A percentile compares a stretch with the other conserved stretches of the same genome.
Conservation (phyloP, 192 early-diverging fungal species). For the Coemansia sp. region DNA sequence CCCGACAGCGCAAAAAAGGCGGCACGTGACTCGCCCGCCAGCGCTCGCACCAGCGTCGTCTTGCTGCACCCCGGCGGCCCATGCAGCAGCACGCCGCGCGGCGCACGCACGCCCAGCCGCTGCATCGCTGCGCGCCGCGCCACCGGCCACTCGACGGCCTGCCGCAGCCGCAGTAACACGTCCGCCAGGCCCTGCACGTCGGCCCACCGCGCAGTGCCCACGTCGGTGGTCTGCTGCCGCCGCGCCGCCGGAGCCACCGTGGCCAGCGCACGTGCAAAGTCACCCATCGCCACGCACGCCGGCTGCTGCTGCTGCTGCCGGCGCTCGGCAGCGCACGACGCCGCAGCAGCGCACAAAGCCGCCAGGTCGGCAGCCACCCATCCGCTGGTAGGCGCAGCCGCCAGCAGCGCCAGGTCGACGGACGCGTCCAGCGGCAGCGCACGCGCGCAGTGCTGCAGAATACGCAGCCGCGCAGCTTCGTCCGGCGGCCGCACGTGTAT, state of each 20-base stretch:
- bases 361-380: constrained; percentile 71
- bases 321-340: constrained; percentile 67
- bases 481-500: constrained; percentile 81
- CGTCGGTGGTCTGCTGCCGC: constrained; percentile 63
- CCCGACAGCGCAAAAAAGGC: constrained; percentile 64
- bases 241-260: constrained; percentile 68
- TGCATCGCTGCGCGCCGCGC: constrained; percentile 63
- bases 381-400: constrained; percentile 59
- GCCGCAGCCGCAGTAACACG: constrained; percentile 75
- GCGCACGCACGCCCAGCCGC: constrained; percentile 75
- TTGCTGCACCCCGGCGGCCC: constrained; percentile 99
- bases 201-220: constrained; percentile 66
- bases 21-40: constrained; percentile 75
- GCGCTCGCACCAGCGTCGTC: constrained; percentile 86
- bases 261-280: constrained; percentile 66
- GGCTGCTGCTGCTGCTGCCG: constrained; percentile 49
- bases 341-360: constrained; percentile 71
- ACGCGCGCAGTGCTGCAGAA: constrained; percentile 60
- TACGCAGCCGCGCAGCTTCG: constrained; percentile 55
- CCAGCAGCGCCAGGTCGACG: constrained; percentile 42
- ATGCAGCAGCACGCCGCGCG: constrained; percentile 86
- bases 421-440: constrained; percentile 56
- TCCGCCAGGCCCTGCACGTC: constrained; percentile 85
- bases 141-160: constrained; percentile 92
- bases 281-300: constrained; percentile 55